Evolutionary conservation across 2,329 filamentous ascomycete species (phyloP), one percentile per base, ranked within the genome.

Genomic region (Talaromyces sp.): DNA sequence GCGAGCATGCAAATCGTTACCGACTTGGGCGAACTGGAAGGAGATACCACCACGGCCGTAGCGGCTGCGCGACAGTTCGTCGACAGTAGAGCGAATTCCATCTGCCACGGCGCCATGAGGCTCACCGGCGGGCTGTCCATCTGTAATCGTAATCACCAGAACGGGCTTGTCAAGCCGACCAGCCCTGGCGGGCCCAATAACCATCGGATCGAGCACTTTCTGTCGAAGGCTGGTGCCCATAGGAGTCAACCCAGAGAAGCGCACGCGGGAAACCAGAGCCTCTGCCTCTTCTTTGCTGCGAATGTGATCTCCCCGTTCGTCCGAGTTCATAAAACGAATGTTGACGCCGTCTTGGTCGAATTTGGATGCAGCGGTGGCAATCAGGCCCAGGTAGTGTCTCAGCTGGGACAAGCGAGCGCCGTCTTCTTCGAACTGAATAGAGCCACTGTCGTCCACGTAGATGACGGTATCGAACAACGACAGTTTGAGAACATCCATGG

Each of bases 11-110:
- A 82, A 77, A 67, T 89, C 86, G 66, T 87, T 88, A 63, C 86
- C 86, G 55, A 89, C 86, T 67, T 89, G 86, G 0, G 86, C 86
- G 68, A 89, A 88, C 68, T 89, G 85, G 76, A 88, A 88, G 0
- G 84, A 81, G 62, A 88, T 73, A n/a, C 84, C 84, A 55, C 82
- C 82, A 29, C 78, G 77, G 32, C 85, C 84, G 66, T 83, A 84
- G 56, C 77, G 80, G 56, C 79, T 77, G 46, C 77, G 74, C 26
- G 76, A 68, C 27, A 85, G 74, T 62, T 85, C 80, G 21, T 80
- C 75, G 56, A 80, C 76, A 1, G 84, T 81, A 65, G 80, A 79
- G 55, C 78, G 78, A 64, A 89, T 85, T 38, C 82, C 81, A 58
- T 86, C 81, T 46, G 81, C 79, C 8, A 88, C 81, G 17, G 82